Base-by-base conservation (phyloP, 2,329 filamentous ascomycete genomes). In the Pseudonectria foliicola region DNA sequence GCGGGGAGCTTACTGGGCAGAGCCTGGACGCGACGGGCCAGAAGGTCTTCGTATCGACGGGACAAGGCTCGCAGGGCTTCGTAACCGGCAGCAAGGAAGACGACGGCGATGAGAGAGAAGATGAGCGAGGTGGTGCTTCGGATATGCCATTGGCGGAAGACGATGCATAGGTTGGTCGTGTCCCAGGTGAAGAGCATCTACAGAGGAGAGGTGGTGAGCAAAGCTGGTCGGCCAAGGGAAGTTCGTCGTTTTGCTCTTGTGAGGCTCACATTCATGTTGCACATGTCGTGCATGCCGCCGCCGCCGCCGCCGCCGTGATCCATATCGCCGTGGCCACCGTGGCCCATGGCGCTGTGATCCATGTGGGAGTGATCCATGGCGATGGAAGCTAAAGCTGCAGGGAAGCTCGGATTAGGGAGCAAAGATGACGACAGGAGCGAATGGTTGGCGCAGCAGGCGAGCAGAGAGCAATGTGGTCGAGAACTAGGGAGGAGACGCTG, bases 101-200 rank as follows among this genome's bases (percentile, higher is more conserved):
- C 75, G 50, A 98, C 81, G 48, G 79, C 85, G 48, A 92, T 52
- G 41, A 98, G 80, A 18, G 90, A 95, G 54, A 88, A 61, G 59
- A 95, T 53, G 38, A 98, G 81, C 24, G 83, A 83, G 34, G 75
- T 54, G 3, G 80, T 80, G 42, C 81, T 80, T 43, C 74, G 80
- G 61, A 98, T 67, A 64, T 85, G 89, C 92, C 92, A 98, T 63
- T 81, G 78, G 51, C 73, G 75, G 71, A 96, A 98, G 61, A 98
- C 77, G 62, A 98, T 93, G 73, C 92, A 98, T 46, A 98, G 85
- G 65, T 96, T 84, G 37, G 73, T 77, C 3, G 89, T 90, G 60
- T 88, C 79, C 90, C 90, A 98, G 42, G 88, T 96, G 70, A 98
- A 98, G 48, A 96, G 79, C 90, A 95, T 96, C 88, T 95, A 49